A percentile compares a stretch with the other conserved stretches of the same genome.
Conservation (phyloP, 139 green algal species). For the Gonium pectorale region DNA sequence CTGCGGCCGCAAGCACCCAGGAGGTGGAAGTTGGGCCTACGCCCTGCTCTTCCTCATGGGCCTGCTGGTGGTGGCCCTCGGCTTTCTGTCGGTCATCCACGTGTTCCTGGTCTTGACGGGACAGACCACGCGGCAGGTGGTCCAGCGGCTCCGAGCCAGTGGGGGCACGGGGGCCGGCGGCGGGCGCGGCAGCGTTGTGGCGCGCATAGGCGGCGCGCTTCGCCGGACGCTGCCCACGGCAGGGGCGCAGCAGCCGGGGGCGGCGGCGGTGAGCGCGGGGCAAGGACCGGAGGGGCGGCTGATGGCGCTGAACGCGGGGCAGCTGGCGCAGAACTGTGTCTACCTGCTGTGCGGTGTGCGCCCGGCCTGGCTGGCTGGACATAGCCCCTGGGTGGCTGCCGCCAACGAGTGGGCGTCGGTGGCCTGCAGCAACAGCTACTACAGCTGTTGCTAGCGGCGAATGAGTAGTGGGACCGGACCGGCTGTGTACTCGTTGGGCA, state of each 20-base stretch:
- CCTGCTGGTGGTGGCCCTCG: neutral
- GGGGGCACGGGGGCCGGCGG: neutral
- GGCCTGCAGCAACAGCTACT: neutral
- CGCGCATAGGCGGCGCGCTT: too few relatives aligned
- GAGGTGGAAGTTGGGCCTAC: neutral
- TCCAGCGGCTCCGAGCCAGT: neutral
- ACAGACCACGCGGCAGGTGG: slow-evolving; percentile 15
- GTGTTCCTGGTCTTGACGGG: slow-evolving; percentile 18
- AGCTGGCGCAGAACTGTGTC: slow-evolving; percentile 1
- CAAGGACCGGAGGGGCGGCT: neutral
- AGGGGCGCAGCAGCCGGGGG: neutral
- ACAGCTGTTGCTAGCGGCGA: slow-evolving; percentile 2
- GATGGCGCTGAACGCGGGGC: neutral
- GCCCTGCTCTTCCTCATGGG: neutral
- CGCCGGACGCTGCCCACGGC: too few relatives aligned
- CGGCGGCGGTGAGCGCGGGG: neutral
- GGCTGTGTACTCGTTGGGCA: too few relatives aligned
- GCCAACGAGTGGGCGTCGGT: neutral
- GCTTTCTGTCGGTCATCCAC: neutral
- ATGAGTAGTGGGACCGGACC: too few relatives aligned
- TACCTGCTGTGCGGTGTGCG: slow-evolving; percentile 6
- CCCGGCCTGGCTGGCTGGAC: slow-evolving; percentile 9
- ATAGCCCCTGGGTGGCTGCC: neutral
- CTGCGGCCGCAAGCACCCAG: neutral
- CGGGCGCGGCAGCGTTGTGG: neutral